phyloP scores from a whole-genome alignment of 768 basidiomycete genomes.

The Fistulinella prunicolor region DNA sequence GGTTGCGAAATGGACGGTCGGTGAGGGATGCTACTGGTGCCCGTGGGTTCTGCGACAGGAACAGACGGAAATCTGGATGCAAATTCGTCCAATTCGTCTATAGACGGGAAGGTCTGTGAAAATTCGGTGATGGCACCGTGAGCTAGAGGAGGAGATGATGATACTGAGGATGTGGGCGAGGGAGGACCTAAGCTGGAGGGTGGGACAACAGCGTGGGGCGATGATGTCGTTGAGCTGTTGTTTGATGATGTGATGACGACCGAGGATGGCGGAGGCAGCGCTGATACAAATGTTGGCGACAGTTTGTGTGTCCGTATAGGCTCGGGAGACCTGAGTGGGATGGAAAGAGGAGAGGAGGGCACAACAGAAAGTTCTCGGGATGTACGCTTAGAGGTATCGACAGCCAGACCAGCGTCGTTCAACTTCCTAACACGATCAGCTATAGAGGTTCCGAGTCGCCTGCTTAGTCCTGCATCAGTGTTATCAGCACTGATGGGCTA shows the following conservation, averaged over 20 bases:
- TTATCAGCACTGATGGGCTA: conserved; percentile 11
- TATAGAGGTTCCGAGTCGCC: conserved; percentile 62
- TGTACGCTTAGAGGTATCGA: conserved; percentile 53
- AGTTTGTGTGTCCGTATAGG: conserved; percentile 38
- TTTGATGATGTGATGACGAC: conserved; percentile 20
- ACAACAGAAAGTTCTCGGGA: conserved; percentile 50
- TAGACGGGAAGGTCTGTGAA: conserved; percentile 66
- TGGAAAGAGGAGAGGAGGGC: conserved; percentile 29
- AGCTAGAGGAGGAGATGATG: conserved; percentile 53
- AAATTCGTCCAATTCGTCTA: conserved; percentile 69
- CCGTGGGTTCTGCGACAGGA: conserved; percentile 41
- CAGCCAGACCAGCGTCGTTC: conserved; percentile 65
- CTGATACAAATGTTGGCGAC: conserved; percentile 35
- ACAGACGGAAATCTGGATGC: conserved; percentile 48
- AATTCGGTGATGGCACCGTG: conserved; percentile 53
- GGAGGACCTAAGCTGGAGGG: conserved; percentile 73
- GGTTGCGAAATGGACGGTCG: conserved; percentile 23
- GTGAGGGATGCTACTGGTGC: conserved; percentile 21
- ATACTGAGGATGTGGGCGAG: conserved; percentile 68
- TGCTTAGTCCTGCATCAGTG: conserved; percentile 35
- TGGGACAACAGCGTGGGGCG: conserved; percentile 66
- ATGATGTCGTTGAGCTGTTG: conserved; percentile 36
- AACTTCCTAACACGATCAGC: conserved; percentile 79
- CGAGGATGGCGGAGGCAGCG: conserved; percentile 18
- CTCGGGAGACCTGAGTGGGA: conserved; percentile 31